A percentile compares a stretch with the other conserved stretches of the same genome.
These are phyloP conservation scores for Ilyonectria robusta DNA, from an alignment of 2,329 filamentous ascomycete species.

Conservation along the genomic window DNA sequence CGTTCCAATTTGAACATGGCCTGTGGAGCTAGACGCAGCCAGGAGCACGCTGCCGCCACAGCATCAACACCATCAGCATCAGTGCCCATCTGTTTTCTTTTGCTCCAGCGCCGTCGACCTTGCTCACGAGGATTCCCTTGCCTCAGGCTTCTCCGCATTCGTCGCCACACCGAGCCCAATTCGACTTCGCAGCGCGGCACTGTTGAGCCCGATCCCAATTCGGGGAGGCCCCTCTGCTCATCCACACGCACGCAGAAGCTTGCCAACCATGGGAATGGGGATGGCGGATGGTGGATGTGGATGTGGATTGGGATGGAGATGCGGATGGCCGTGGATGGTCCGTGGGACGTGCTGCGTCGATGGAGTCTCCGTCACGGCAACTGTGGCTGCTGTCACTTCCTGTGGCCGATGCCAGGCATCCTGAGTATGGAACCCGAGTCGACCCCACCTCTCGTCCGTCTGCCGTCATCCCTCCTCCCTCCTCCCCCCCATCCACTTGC, in stretches of 20 bases:
- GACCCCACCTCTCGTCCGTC: conserved; percentile 44
- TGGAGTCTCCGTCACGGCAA: conserved; percentile 19
- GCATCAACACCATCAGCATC: conserved; percentile 25
- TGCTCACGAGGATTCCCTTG: conserved; percentile 7
- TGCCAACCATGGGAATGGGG: conserved; percentile 29
- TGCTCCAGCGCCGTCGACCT: conserved; percentile 21
- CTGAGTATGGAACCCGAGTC: conserved; percentile 32
- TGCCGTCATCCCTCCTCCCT: conserved; percentile 31
- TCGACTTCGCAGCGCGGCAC: conserved; percentile 40
- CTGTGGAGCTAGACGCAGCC: conserved; percentile 15
- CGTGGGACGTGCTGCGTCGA: conserved; percentile 42
- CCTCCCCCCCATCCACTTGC: conserved; percentile 30
- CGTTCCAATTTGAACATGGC: conserved; percentile 14
- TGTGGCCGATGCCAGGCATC: conserved; percentile 33
- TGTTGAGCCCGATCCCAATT: conserved; percentile 35
- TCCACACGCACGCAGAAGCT: conserved; percentile 23
- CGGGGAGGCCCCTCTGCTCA: conserved; percentile 30
- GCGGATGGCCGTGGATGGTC: conserved; percentile 30
- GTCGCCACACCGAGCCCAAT: conserved; percentile 39
- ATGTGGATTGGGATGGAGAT: conserved; percentile 29
- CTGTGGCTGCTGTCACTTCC: conserved; percentile 33
- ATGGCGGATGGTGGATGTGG: conserved; percentile 21
- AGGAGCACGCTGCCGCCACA: conserved; percentile 7
- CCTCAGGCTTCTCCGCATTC: conserved; percentile 44
- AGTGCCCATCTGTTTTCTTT: conserved; percentile 9